Conservation (phyloP, 352 stramenopile species). For the Phytophthora vignae region DNA sequence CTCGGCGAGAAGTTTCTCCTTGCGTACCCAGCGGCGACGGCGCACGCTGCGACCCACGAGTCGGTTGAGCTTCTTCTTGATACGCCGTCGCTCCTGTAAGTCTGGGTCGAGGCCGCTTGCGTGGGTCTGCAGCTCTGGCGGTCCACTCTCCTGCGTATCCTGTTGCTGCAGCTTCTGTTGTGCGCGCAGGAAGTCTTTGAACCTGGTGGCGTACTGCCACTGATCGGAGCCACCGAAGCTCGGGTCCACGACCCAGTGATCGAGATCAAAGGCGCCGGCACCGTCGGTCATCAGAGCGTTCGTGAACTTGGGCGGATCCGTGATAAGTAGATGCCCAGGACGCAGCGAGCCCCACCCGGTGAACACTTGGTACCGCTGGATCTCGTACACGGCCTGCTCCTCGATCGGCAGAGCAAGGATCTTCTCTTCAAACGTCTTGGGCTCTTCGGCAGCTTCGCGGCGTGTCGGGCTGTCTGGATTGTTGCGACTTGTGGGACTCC, state of each 20-base stretch:
- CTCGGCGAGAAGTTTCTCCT: conserved; percentile 72
- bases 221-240: conserved; percentile 74
- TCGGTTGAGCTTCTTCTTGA: conserved; percentile 88
- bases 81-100: conserved; percentile 62
- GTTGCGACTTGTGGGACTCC: conserved; percentile 41
- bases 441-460: conserved; percentile 26
- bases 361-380: conserved; percentile 89
- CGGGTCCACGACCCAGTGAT: conserved; percentile 85
- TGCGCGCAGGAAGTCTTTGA: conserved; percentile 83
- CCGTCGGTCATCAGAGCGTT: conserved; percentile 82
- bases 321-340: conserved; percentile 81
- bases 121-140: conserved; percentile 26
- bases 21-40: conserved; percentile 81
- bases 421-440: conserved; percentile 72
- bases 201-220: conserved; percentile 89
- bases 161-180: conserved; percentile 59
- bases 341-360: conserved; percentile 80
- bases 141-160: conserved; percentile 22
- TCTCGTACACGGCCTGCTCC: conserved; percentile 78
- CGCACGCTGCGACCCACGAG: conserved; percentile 82
- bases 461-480: conserved; percentile 34
- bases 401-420: conserved; percentile 64
- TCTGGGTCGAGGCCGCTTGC: conserved; percentile 35
- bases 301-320: conserved; percentile 78
- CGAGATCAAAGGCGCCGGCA: conserved; percentile 61